Conservation (phyloP, 768 basidiomycete genomes). For the Xerocomus brunneocitrinus region DNA sequence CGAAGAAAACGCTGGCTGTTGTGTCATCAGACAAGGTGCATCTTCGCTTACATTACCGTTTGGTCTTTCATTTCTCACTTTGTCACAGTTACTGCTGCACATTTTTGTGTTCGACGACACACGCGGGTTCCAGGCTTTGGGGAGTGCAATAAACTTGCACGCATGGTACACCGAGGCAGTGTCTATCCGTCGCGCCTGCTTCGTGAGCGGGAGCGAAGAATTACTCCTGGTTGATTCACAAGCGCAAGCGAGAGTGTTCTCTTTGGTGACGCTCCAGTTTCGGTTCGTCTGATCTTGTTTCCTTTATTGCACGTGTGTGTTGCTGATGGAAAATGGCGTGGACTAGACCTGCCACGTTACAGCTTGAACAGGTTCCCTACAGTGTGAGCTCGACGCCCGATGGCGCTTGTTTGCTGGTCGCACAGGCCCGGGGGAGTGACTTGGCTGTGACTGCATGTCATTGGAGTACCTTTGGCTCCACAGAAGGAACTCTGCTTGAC, state of each 20-base stretch:
- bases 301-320: not conserved
- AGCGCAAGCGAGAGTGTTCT: slow-evolving; percentile 46
- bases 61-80: not conserved
- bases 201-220: slow-evolving; percentile 50
- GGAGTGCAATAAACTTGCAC: slow-evolving; percentile 37
- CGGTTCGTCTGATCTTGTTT: slow-evolving; percentile 31
- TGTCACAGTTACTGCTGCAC: slow-evolving; percentile 35
- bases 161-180: slow-evolving; percentile 38
- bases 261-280: slow-evolving; percentile 49
- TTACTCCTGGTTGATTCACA: slow-evolving; percentile 44
- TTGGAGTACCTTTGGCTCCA: slow-evolving; percentile 53
- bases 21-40: slow-evolving; percentile 41
- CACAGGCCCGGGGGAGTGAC: slow-evolving; percentile 17
- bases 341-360: slow-evolving; percentile 43
- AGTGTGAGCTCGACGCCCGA: slow-evolving; percentile 45
- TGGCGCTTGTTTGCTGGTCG: slow-evolving; percentile 46
- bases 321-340: not conserved
- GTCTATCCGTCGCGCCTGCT: slow-evolving; percentile 35
- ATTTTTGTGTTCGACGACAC: slow-evolving; percentile 46
- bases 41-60: not conserved
- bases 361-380: slow-evolving; percentile 33
- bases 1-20: slow-evolving; percentile 44
- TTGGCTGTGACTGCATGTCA: slow-evolving; percentile 42
- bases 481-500: slow-evolving; percentile 39
- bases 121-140: slow-evolving; percentile 39